These are phyloP conservation scores for Picochlorum sp. DNA, from an alignment of 139 green algal species.

Conservation along the genomic window DNA sequence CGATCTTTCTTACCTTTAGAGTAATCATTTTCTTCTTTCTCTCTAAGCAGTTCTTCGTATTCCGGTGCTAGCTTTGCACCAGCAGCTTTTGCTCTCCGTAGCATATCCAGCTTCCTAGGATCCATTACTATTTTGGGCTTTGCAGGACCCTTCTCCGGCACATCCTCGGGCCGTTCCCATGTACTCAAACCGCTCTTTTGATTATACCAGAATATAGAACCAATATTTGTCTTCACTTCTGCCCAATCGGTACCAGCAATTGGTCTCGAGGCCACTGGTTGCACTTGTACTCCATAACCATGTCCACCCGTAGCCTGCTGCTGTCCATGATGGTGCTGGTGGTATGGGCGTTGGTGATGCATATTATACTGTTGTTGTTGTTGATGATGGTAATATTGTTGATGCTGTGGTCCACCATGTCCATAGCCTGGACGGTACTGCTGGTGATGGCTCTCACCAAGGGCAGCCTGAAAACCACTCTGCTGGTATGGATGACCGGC, in stretches of 20 bases:
- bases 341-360: too few relatives aligned
- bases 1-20: not conserved
- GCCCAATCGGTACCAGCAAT: conserved; percentile 61
- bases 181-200: conserved; percentile 26
- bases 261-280: conserved; percentile 53
- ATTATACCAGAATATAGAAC: conserved; percentile 69
- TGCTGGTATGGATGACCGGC: too few relatives aligned
- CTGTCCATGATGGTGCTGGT: too few relatives aligned
- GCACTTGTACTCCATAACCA: too few relatives aligned
- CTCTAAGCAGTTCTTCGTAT: conserved; percentile 1
- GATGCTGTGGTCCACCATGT: too few relatives aligned
- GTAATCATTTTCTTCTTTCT: not conserved
- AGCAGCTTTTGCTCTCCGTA: conserved; percentile 20
- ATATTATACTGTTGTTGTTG: too few relatives aligned
- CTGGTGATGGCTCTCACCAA: too few relatives aligned
- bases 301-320: too few relatives aligned
- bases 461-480: too few relatives aligned
- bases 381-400: too few relatives aligned
- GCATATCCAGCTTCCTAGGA: conserved; percentile 17
- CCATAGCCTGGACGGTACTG: too few relatives aligned
- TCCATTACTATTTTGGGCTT: conserved; percentile 12
- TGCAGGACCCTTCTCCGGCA: conserved; percentile 2
- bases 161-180: conserved; percentile 42
- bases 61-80: conserved; percentile 20
- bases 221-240: conserved; percentile 66